Percentiles rank a stretch among this genome's conserved stretches.
These are phyloP conservation scores for Fragaria ananassa DNA, from an alignment of 306 rosid genomes.

Conservation along the genomic window DNA sequence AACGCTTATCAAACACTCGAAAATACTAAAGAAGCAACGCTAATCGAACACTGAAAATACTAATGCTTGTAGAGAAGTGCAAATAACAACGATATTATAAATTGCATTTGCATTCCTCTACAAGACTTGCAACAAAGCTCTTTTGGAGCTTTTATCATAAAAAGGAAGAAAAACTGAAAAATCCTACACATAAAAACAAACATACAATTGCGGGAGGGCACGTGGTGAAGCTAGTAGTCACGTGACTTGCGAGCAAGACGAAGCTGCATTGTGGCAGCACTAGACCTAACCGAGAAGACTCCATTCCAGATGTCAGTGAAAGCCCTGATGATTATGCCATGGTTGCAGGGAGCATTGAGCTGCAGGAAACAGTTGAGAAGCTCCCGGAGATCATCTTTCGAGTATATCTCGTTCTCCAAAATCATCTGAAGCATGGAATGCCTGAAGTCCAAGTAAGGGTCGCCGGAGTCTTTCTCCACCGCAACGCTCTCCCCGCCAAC, in stretches of 20 bases:
- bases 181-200: background rate
- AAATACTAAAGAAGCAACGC: background rate
- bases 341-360: conserved; percentile 71
- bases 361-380: conserved; percentile 81
- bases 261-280: conserved; percentile 18
- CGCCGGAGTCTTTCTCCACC: conserved; percentile 86
- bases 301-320: conserved; percentile 94
- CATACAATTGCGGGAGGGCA: conserved; percentile 4
- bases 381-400: conserved; percentile 65
- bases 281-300: conserved; percentile 51
- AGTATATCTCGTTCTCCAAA: conserved; percentile 79
- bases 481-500: conserved; percentile 78
- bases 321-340: conserved; percentile 69
- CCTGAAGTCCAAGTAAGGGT: conserved; percentile 80
- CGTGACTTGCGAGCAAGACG: conserved; percentile 42
- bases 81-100: background rate
- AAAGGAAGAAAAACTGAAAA: background rate
- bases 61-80: background rate
- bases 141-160: background rate
- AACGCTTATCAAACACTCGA: too few species aligned
- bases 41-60: too few species aligned
- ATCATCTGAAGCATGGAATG: conserved; percentile 95
- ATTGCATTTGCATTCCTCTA: background rate
- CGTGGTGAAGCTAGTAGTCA: conserved; percentile 36
- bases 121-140: background rate